Conservation (phyloP, 345 rosid genomes). For the Moricandia moricandioides region DNA sequence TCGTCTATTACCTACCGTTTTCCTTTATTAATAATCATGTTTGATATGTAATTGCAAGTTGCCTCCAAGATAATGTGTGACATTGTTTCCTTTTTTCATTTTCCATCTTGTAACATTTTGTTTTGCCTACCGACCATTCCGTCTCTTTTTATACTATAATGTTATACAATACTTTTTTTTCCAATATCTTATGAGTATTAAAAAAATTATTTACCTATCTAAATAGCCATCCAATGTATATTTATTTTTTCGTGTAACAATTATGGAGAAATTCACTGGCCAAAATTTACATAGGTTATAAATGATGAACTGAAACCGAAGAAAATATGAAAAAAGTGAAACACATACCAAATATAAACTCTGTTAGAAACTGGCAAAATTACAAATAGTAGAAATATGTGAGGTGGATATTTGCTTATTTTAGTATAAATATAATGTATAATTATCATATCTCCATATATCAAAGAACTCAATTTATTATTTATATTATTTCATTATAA, state of each 20-base stretch:
- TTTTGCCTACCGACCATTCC: conserved; percentile 5
- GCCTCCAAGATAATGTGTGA: background rate
- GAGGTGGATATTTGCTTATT: background rate
- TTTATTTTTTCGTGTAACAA: background rate
- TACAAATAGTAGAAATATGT: background rate
- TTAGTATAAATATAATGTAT: background rate
- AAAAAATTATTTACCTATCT: background rate
- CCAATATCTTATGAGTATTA: background rate
- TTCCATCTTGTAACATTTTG: background rate
- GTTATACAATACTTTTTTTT: background rate
- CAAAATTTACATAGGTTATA: background rate
- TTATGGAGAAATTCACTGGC: background rate
- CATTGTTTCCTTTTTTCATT: background rate
- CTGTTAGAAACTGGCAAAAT: background rate
- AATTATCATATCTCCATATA: background rate
- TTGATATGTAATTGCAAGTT: too few relatives aligned
- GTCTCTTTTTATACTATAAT: too few relatives aligned
- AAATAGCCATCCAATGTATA: background rate
- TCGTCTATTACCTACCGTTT: too few relatives aligned
- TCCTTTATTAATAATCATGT: too few relatives aligned
- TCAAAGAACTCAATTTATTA: background rate
- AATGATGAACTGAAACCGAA: background rate
- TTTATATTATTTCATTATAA: background rate
- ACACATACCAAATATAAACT: background rate
- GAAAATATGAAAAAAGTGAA: background rate